Evolutionary conservation across 2,329 filamentous ascomycete genomes (phyloP).

Genomic region (Trichoderma pleuroti): DNA sequence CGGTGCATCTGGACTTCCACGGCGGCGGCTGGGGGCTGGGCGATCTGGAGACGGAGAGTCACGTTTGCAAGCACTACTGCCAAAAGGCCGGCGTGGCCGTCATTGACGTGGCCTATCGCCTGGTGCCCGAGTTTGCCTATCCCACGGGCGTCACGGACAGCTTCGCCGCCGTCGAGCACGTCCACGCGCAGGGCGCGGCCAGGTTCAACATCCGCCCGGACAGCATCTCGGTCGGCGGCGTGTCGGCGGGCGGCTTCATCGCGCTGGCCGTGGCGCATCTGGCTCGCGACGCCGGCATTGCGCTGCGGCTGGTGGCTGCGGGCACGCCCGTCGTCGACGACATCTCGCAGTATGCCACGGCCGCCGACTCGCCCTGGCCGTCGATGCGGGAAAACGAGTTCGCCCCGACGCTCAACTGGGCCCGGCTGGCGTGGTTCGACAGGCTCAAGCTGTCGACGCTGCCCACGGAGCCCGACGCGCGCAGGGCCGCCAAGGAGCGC

Average conservation of each 20-base stretch:
- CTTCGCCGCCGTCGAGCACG: conserved; percentile 43
- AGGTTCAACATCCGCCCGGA: conserved; percentile 37
- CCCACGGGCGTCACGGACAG: conserved; percentile 48
- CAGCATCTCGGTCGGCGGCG: conserved; percentile 43
- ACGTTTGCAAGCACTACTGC: conserved; percentile 48
- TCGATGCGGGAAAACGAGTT: conserved; percentile 42
- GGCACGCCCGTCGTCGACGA: conserved; percentile 42
- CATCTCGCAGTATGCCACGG: conserved; percentile 34
- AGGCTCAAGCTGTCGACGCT: conserved; percentile 32
- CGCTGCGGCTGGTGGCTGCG: conserved; percentile 37
- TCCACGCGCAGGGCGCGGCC: conserved; percentile 33
- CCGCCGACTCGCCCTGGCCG: conserved; percentile 37
- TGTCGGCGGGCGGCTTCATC: conserved; percentile 44
- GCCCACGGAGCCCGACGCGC: conserved; percentile 18
- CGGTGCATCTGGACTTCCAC: conserved; percentile 48
- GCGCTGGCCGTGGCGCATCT: conserved; percentile 38
- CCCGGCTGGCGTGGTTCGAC: conserved; percentile 40
- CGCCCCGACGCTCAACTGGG: conserved; percentile 44
- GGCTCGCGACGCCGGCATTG: conserved; percentile 38
- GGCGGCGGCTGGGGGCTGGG: conserved; percentile 50
- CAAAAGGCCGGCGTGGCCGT: conserved; percentile 42
- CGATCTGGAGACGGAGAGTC: conserved; percentile 47
- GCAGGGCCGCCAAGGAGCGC: conserved; percentile 20
- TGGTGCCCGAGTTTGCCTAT: conserved; percentile 48
- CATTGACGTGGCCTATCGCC: conserved; percentile 50